Evolutionary conservation across 2,329 filamentous ascomycete genomes (phyloP), one percentile per base, ranked within the genome.

Genomic region (Ophiocordyceps sinensis): DNA sequence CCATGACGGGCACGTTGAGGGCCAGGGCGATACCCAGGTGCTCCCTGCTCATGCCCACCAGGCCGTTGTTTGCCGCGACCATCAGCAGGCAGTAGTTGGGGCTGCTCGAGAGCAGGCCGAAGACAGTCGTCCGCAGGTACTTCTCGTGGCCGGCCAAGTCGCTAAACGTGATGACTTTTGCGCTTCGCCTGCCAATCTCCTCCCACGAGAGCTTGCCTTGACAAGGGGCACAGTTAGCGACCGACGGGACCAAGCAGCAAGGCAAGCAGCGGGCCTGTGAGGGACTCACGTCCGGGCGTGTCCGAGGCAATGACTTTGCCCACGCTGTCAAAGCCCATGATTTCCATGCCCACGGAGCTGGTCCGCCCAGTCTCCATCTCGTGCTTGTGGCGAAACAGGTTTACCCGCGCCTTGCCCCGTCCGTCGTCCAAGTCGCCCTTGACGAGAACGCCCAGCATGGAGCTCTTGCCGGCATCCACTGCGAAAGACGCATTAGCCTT

Each of bases 1-100:
- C 88, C 85, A 98, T 94, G 51, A 98, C 86, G 0, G 91, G 91
- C 11, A 98, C 89, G 54, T 96, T 96, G 40, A 98, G 69, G 1
- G 91, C 88, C 28, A 96, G 68, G 0, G 91, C 89, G 48, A 98
- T 94, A 14, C 91, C 91, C 4, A 98, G 67, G 60, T 98, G 91
- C 66, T 98, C 91, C 70, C 93, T 94, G 62, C 85, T 94, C 91
- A 96, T 98, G 17, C 91, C 91, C 37, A 96, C 85, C 37, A 98
- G 68, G 4, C 91, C 91, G 56, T 98, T 96, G 54, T 98, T 98
- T 15, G 91, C 91, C 12, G 91, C 91, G 0, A 98, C 91, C 91
- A 98, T 98, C 38, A 98, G 75, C 26, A 98, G 65, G 58, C 91
- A 96, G 66, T 96, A 98, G 56, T 96, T 94, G 0, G 91, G 91